Base-by-base conservation (phyloP, 768 basidiomycete genomes). In the Kondoa malvinella region DNA sequence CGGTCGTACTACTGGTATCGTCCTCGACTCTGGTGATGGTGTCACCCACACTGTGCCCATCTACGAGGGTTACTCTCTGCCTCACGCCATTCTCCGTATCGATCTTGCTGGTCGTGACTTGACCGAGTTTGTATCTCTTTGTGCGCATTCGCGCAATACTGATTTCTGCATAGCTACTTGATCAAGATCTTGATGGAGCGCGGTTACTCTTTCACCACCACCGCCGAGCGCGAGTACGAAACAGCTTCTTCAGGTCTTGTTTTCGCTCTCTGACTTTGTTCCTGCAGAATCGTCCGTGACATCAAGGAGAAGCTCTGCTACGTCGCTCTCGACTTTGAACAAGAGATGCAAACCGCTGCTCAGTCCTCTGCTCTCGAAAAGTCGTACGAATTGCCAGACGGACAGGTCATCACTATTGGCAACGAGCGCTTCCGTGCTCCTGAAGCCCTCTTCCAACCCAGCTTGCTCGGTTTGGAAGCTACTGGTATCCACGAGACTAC, bases 301-400 rank as follows among this genome's bases (percentile, higher is more conserved):
- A 92, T 95, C 82, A 95, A 95, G 82, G 89, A 91, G 83, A 91
- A 90, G 82, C 84, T 92, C 31, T 92, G 90, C 78, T 92, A 92
- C 77, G 91, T 94, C 71, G 90, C 90, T 50, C 83, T 92, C 70
- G 90, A 92, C 78, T 92, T 92, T 72, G 89, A 92, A 76, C 87
- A 92, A 78, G 91, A 94, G 79, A 81, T 92, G 72, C 86, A 89
- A 79, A 89, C 87, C 26, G 89, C 90, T 56, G 87, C 89, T 68
- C 87, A 89, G 76, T 88, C 87, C 27, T 90, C 88, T 60, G 84
- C 87, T 57, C 81, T 92, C 63, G 91, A 92, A 81, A 94, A 92
- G 83, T 87, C 83, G 75, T 94, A 92, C 76, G 91, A 94, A 77
- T 82, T 92, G 80, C 89, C 90, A 71, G 80, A 88, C 75, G 92